Base-by-base conservation (phyloP, 768 basidiomycete species). In the Coprinopsis sp. region DNA sequence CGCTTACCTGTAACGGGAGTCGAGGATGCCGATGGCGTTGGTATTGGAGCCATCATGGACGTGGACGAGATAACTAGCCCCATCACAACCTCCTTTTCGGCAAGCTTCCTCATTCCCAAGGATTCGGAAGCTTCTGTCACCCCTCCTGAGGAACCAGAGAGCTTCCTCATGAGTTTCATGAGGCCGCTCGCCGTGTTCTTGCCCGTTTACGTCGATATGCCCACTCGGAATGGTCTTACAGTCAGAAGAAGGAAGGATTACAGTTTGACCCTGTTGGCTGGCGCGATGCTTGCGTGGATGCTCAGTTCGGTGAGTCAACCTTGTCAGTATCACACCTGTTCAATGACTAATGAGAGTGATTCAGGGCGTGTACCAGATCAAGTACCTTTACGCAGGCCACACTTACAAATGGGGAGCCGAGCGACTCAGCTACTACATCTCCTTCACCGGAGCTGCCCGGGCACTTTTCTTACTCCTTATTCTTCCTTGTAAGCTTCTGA, bases 381-480 rank as follows among this genome's bases (percentile, higher is more conserved):
- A 90, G 58, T 90, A 90, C 61, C 67, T 90, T 22, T 92, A 91
- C 58, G 87, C 84, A 2, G 78, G 71, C 42, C 84, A 88, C 56
- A 64, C 78, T 7, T 90, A 85, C 53, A 69, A 68, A 39, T 91
- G 88, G 88, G 74, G 71, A 33, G 78, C 82, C 14, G 82, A 82
- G 54, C 75, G 84, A 61, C 63, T 90, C 53, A 81, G 85, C 50
- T 87, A 87, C 59, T 91, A 86, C 53, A 83, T 91, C 39, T 83
- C 84, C 1, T 76, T 78, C 54, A 71, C 84, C 60, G 80, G 83
- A 14, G 76, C 69, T 29, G 59, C 74, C 14, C 76, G 85, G 4
- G 87, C 84, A 4, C 44, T 79, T 14, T 72, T 81, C 52, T 64
- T 89, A 2, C 66, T 91, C 21, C 59, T 87, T 27, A 41, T 64